These are phyloP conservation scores for Thinopyrum obtusiflorum DNA, from an alignment of 202 grass and related monocot genomes.

Conservation along the genomic window DNA sequence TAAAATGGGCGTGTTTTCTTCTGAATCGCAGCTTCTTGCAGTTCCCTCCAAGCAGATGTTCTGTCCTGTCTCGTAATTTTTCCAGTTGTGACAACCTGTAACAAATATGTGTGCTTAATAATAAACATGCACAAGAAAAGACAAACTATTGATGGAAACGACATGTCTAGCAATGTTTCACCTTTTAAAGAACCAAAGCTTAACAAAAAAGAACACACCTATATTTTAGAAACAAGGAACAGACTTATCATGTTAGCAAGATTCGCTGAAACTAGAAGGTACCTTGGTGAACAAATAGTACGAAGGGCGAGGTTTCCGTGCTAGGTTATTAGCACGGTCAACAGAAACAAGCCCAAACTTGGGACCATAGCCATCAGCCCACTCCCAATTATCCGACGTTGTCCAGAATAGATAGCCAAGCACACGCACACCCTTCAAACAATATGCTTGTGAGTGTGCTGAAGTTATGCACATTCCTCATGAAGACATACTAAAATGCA, in stretches of 20 bases:
- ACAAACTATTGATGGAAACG: background rate
- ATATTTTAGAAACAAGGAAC: conserved; percentile 2
- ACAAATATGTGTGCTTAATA: conserved; percentile 14
- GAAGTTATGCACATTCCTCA: conserved; percentile 10
- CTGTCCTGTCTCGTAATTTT: conserved; percentile 77
- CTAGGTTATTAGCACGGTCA: conserved; percentile 77
- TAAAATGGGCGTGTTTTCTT: conserved; percentile 83
- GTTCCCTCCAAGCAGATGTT: conserved; percentile 60
- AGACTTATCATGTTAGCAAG: background rate
- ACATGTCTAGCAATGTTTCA: conserved; percentile 14
- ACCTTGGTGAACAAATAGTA: conserved; percentile 91
- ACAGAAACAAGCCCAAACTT: conserved; percentile 92
- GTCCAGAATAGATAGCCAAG: conserved; percentile 98
- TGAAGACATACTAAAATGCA: conserved; percentile 18
- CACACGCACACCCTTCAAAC: conserved; percentile 78
- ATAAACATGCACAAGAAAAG: conserved; percentile 5
- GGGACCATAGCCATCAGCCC: conserved; percentile 98
- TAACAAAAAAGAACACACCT: background rate
- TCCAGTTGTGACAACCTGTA: conserved; percentile 73
- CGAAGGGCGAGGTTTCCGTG: conserved; percentile 73
- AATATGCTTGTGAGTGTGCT: conserved; percentile 25
- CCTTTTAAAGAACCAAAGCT: conserved; percentile 10
- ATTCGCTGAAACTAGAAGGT: conserved; percentile 20
- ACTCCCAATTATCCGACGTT: conserved; percentile 97
- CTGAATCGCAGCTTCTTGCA: conserved; percentile 64